phyloP scores from a whole-genome alignment of 352 stramenopile genomes.

The Paralagenidium karlingii region DNA sequence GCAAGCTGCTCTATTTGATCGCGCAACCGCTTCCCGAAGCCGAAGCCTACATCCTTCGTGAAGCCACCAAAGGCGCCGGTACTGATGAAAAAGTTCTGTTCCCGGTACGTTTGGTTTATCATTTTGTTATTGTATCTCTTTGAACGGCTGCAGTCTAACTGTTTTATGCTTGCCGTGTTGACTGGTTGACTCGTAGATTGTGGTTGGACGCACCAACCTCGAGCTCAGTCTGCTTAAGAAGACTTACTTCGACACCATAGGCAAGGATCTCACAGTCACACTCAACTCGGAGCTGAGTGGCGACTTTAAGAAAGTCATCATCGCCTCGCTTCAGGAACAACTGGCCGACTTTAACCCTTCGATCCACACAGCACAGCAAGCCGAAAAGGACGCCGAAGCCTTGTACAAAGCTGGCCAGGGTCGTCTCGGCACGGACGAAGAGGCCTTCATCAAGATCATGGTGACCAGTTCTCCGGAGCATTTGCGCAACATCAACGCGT shows the following conservation, averaged over 20 bases:
- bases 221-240: constrained; percentile 73
- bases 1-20: constrained; percentile 49
- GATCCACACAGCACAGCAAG: constrained; percentile 46
- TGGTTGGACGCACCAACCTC: constrained; percentile 24
- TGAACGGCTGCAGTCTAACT: neutral
- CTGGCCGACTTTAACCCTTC: constrained; percentile 34
- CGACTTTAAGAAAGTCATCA: constrained; percentile 62
- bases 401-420: constrained; percentile 65
- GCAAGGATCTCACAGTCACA: constrained; percentile 38
- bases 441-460: constrained; percentile 41
- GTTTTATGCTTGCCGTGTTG: neutral
- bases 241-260: constrained; percentile 50
- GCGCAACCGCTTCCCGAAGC: constrained; percentile 43
- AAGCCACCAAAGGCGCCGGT: constrained; percentile 29
- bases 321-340: constrained; percentile 45
- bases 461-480: constrained; percentile 38
- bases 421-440: constrained; percentile 52
- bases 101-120: constrained; percentile 20
- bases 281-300: constrained; percentile 46
- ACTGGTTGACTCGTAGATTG: neutral
- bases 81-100: constrained; percentile 59
- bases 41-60: constrained; percentile 51
- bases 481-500: constrained; percentile 33
- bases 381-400: constrained; percentile 33
- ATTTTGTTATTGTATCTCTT: too few species aligned